A percentile compares a stretch with the other conserved stretches of the same genome.
Evolutionary conservation across 2,329 filamentous ascomycete species (phyloP).

Genomic region (Xylaria sp.): DNA sequence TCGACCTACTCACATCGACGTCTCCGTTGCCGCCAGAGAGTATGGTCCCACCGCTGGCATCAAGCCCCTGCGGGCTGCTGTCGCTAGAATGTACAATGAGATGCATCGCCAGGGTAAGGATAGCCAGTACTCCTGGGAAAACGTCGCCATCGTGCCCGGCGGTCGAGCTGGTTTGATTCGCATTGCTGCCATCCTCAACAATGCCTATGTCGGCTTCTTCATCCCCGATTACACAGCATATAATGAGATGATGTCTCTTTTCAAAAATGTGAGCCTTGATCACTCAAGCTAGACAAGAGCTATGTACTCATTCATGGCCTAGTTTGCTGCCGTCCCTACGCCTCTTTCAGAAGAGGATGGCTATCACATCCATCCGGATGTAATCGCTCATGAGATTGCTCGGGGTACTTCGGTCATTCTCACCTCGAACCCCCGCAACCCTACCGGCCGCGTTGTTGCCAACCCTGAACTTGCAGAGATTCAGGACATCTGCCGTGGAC

Average conservation of each 20-base stretch:
- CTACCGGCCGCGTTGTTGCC: constrained; percentile 86
- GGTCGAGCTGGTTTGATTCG: constrained; percentile 92
- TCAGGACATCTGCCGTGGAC: constrained; percentile 90
- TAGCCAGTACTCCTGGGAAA: constrained; percentile 96
- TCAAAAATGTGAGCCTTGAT: constrained; percentile 76
- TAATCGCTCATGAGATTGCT: constrained; percentile 90
- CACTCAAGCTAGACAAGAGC: constrained; percentile 24
- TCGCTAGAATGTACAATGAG: constrained; percentile 92
- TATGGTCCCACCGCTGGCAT: constrained; percentile 96
- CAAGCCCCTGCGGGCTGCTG: constrained; percentile 86
- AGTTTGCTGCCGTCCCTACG: constrained; percentile 88
- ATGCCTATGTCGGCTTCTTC: constrained; percentile 93
- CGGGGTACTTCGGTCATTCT: constrained; percentile 88
- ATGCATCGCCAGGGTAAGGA: constrained; percentile 88
- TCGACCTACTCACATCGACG: constrained; percentile 80
- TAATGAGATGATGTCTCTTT: constrained; percentile 95
- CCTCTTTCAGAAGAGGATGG: constrained; percentile 86
- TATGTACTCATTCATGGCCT: constrained; percentile 16
- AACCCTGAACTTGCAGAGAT: constrained; percentile 89
- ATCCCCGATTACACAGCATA: constrained; percentile 96
- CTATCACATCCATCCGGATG: constrained; percentile 93
- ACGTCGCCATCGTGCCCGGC: constrained; percentile 95
- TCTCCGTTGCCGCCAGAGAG: constrained; percentile 82
- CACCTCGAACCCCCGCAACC: constrained; percentile 95
- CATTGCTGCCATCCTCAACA: constrained; percentile 92